A percentile compares a stretch with the other conserved stretches of the same genome.
phyloP scores from a whole-genome alignment of 768 basidiomycete species.

The Lepiota venenata region DNA sequence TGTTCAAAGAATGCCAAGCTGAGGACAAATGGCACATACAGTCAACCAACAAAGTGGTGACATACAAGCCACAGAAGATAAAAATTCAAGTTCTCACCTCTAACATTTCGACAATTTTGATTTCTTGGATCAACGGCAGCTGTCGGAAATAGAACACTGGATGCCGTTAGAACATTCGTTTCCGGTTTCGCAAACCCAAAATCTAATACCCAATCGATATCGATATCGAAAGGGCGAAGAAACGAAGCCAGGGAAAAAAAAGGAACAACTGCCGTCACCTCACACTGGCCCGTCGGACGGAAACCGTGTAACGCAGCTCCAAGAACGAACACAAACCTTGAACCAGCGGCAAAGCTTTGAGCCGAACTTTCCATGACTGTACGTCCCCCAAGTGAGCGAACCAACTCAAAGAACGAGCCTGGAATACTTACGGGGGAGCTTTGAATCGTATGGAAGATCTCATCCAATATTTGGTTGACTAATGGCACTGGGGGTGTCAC shows the following conservation, averaged over 20 bases:
- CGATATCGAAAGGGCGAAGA: neutral
- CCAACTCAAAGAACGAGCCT: neutral
- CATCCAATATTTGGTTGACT: constrained; percentile 64
- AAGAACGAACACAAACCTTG: constrained; percentile 46
- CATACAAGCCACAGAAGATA: neutral
- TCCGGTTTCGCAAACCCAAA: neutral
- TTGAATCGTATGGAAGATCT: constrained; percentile 75
- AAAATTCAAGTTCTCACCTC: constrained; percentile 43
- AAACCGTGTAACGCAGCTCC: neutral
- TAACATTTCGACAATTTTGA: constrained; percentile 73
- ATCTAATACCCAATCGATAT: constrained; percentile 7
- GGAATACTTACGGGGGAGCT: constrained; percentile 58
- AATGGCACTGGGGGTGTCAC: constrained; percentile 73
- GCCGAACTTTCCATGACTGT: constrained; percentile 84
- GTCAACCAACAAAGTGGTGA: neutral
- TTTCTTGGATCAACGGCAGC: constrained; percentile 74
- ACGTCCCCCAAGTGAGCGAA: constrained; percentile 8
- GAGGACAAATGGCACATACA: neutral
- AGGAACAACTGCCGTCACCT: neutral
- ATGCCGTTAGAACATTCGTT: neutral
- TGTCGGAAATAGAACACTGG: constrained; percentile 87
- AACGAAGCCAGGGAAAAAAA: neutral
- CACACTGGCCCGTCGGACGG: neutral
- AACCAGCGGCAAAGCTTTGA: constrained; percentile 82
- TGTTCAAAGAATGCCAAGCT: neutral